Base-by-base conservation (phyloP, 306 rosid genomes). In the Mimosa bimucronata region DNA sequence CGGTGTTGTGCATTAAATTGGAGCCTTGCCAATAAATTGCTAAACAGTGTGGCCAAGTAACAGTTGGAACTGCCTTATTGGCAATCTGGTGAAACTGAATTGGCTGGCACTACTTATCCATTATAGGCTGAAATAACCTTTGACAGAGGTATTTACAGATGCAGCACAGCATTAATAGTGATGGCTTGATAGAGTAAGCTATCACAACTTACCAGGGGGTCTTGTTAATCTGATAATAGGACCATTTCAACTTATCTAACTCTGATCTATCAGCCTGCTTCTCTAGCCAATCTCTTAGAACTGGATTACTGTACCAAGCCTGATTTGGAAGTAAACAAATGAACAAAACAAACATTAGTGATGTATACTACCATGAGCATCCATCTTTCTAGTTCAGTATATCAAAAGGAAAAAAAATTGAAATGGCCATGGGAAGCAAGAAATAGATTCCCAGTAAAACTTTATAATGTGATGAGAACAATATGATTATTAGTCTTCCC, bases 261-360 rank as follows among this genome's bases (percentile, higher is more conserved):
- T 91, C 90, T 34, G 98, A 91, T 74, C 83, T 77, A 84, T 79
- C 88, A 28, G 91, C 92, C 79, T 87, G 90, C 87, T 88, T 80
- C 88, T 90, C 87, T 85, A 95, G 79, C 98, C 98, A 95, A 82
- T 91, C 96, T 88, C 92, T 87, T 61, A 92, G 84, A 88, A 48
- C 87, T 28, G 97, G 97, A 85, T 92, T 95, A 78, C 96, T 87
- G 86, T 85, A 82, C 97, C 98, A 92, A 58, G 88, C 86, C 98
- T 95, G 90, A 55, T 71, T 66, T 48, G 44, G 77, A 80, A 77
- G 48, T 28, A 73, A 42, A 42, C 46, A 78, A 74, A 79, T 9
- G 80, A 40, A 53, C 7, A 78, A 57, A 61, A 61, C 3, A 78
- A 64, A 55, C n/a, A 48, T 88, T 7, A 86, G 84, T 68, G 78